These are phyloP conservation scores for Tulasnella sp. DNA, from an alignment of 768 basidiomycete species.

Conservation along the genomic window DNA sequence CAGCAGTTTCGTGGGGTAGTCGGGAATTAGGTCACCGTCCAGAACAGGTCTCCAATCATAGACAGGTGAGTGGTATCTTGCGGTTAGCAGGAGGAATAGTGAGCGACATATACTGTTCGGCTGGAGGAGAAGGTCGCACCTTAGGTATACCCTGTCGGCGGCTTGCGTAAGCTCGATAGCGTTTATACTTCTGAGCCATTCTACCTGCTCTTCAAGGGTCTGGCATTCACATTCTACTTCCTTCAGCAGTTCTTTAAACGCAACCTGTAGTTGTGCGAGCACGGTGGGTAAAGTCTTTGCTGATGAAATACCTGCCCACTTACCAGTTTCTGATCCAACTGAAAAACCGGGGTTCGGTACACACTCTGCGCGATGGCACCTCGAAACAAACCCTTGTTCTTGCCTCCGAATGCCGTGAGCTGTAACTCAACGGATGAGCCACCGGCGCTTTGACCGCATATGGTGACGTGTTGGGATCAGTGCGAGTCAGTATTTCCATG, in stretches of 20 bases:
- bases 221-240: slow-evolving; percentile 45
- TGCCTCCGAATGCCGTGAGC: slow-evolving; percentile 40
- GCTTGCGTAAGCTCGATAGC: slow-evolving; percentile 40
- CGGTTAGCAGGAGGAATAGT: background rate
- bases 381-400: slow-evolving; percentile 37
- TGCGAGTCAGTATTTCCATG: background rate
- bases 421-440: slow-evolving; percentile 45
- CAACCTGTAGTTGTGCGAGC: slow-evolving; percentile 28
- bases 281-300: background rate
- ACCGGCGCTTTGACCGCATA: slow-evolving; percentile 57
- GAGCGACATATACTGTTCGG: background rate
- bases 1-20: slow-evolving; percentile 44
- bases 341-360: slow-evolving; percentile 44
- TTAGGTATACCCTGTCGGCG: slow-evolving; percentile 16
- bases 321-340: slow-evolving; percentile 47
- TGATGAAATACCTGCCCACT: background rate
- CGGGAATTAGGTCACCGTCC: slow-evolving; percentile 45
- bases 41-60: slow-evolving; percentile 38
- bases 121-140: background rate
- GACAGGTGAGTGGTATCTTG: background rate
- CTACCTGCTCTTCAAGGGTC: background rate
- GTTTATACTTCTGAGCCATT: slow-evolving; percentile 15
- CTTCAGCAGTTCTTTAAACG: slow-evolving; percentile 46
- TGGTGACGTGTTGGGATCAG: slow-evolving; percentile 31
- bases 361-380: slow-evolving; percentile 58